Evolutionary conservation across 305 asterid genomes (phyloP).

Genomic region (Stenogyne calaminthoides): DNA sequence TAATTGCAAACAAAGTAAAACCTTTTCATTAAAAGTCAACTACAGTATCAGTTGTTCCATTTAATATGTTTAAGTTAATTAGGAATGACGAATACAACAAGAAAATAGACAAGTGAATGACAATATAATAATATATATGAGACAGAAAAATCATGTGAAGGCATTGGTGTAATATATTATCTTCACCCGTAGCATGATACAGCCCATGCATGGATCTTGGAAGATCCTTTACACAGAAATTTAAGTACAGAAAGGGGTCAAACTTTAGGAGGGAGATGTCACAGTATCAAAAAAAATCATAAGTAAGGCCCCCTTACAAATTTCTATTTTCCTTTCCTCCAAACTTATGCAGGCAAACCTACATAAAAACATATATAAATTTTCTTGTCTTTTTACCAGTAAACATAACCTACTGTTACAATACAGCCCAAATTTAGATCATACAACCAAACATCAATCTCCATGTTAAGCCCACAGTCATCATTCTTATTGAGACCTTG

Average conservation of each 20-base stretch:
- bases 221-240: slow-evolving; percentile 1
- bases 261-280: slow-evolving; percentile 11
- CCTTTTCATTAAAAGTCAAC: slow-evolving; percentile 11
- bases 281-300: slow-evolving; percentile 9
- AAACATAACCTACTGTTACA: background rate
- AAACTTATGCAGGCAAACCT: slow-evolving; percentile 10
- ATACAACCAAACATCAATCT: slow-evolving; percentile 16
- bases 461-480: background rate
- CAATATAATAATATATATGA: too few relatives aligned
- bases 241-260: background rate
- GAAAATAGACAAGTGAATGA: slow-evolving; percentile 13
- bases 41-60: slow-evolving; percentile 1
- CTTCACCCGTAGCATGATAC: slow-evolving; percentile 4
- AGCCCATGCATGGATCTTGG: slow-evolving; percentile 16
- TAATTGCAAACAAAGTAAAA: background rate
- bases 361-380: slow-evolving; percentile 1
- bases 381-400: background rate
- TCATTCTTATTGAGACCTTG: slow-evolving; percentile 16
- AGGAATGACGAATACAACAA: slow-evolving; percentile 16
- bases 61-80: background rate
- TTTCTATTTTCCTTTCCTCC: background rate
- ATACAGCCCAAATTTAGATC: slow-evolving; percentile 18
- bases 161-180: slow-evolving; percentile 2
- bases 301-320: slow-evolving; percentile 10
- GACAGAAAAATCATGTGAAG: slow-evolving; percentile 18